Percentiles rank a stretch among this genome's conserved stretches.
Evolutionary conservation across 2,329 filamentous ascomycete genomes (phyloP).

Genomic region (Plectosphaerella sp.): DNA sequence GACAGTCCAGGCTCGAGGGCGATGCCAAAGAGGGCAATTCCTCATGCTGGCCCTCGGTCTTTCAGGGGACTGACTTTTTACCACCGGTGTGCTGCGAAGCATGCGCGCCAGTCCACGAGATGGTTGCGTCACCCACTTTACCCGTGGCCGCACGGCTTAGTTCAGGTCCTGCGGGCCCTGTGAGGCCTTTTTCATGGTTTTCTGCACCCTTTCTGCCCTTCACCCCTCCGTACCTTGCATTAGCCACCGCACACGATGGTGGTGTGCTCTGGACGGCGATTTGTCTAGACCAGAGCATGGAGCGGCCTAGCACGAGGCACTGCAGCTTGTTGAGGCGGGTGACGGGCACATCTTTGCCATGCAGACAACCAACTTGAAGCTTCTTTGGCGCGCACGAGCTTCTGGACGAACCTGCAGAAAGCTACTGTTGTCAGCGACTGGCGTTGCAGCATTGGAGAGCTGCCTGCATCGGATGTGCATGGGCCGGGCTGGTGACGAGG

Average conservation of each 20-base stretch:
- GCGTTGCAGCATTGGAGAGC: too few relatives aligned
- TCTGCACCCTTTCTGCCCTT: not conserved
- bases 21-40: not conserved
- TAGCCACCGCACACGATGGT: not conserved
- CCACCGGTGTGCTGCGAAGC: not conserved
- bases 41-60: not conserved
- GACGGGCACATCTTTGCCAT: not conserved
- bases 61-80: not conserved
- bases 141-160: not conserved
- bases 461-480: too few relatives aligned
- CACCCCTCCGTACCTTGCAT: not conserved
- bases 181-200: not conserved
- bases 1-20: not conserved
- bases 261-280: not conserved
- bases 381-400: too few relatives aligned
- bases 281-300: not conserved
- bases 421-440: too few relatives aligned
- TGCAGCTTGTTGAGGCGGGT: not conserved
- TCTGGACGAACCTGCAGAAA: too few relatives aligned
- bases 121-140: not conserved
- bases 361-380: not conserved
- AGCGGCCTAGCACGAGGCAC: not conserved
- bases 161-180: not conserved
- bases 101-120: too few relatives aligned
- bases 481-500: too few relatives aligned